phyloP scores from a whole-genome alignment of 768 basidiomycete genomes.

The Galerina sulciceps region DNA sequence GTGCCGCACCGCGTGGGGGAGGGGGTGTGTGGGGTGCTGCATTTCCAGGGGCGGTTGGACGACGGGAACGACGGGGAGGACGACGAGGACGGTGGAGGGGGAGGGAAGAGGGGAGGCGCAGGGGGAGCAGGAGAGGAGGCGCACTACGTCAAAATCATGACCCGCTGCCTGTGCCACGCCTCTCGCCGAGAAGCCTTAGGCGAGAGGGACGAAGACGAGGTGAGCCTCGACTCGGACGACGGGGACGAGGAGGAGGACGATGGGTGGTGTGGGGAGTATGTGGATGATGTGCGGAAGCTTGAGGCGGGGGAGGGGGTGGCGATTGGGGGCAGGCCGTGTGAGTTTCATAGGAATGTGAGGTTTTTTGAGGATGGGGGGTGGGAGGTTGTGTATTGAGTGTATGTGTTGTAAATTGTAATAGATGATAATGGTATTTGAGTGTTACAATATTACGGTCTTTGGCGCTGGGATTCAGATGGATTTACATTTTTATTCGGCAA shows the following conservation, averaged over 20 bases:
- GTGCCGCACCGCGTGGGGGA: conserved; percentile 72
- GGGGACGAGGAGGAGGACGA: conserved; percentile 1
- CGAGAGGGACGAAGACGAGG: conserved; percentile 27
- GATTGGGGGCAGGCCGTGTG: conserved; percentile 64
- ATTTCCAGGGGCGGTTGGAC: conserved; percentile 52
- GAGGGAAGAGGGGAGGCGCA: conserved; percentile 36
- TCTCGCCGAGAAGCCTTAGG: neutral
- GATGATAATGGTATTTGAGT: too few relatives aligned
- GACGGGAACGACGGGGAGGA: conserved; percentile 20
- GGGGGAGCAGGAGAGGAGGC: conserved; percentile 16
- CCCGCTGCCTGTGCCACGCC: conserved; percentile 35
- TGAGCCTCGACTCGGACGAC: conserved; percentile 28
- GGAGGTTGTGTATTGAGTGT: neutral
- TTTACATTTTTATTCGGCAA: too few relatives aligned
- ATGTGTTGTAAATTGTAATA: neutral
- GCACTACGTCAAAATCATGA: conserved; percentile 45
- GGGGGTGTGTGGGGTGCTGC: conserved; percentile 67
- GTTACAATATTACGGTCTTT: too few relatives aligned
- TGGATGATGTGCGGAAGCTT: conserved; percentile 34
- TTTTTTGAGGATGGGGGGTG: neutral
- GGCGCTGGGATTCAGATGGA: too few relatives aligned
- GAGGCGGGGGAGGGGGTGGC: conserved; percentile 57
- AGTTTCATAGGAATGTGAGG: conserved; percentile 50
- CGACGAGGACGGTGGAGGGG: conserved; percentile 40
- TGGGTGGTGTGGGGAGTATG: conserved; percentile 15